These are phyloP conservation scores for Mycena vitilis DNA, from an alignment of 768 basidiomycete species.

Conservation along the genomic window DNA sequence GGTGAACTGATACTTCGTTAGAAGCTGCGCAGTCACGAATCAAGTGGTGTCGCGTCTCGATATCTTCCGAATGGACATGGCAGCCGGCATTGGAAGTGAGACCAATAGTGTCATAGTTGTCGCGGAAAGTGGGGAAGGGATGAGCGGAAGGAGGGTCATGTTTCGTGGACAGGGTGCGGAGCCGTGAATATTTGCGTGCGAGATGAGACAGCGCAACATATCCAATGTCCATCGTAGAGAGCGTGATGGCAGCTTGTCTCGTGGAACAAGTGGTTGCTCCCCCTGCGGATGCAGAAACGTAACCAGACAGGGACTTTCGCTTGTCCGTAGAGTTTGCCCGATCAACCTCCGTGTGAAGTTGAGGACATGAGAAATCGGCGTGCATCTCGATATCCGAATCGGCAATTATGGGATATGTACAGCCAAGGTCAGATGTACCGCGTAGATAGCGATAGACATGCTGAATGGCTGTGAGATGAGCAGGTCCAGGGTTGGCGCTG, in stretches of 20 bases:
- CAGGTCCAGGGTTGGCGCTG: constrained; percentile 38
- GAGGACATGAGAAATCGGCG: constrained; percentile 2
- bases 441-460: constrained; percentile 50
- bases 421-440: constrained; percentile 29
- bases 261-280: constrained; percentile 46
- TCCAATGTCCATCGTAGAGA: constrained; percentile 50
- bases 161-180: constrained; percentile 30
- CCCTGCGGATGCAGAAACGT: constrained; percentile 44
- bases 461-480: constrained; percentile 49
- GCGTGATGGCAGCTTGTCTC: constrained; percentile 41
- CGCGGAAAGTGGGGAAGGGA: constrained; percentile 38
- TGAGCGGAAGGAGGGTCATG: constrained; percentile 15
- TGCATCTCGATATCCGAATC: not conserved
- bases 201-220: constrained; percentile 50
- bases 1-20: constrained; percentile 37
- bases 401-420: constrained; percentile 20
- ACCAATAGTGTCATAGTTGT: constrained; percentile 42
- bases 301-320: constrained; percentile 47
- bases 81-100: constrained; percentile 20
- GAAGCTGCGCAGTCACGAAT: constrained; percentile 41
- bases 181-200: constrained; percentile 41
- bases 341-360: constrained; percentile 41
- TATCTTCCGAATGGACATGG: constrained; percentile 41
- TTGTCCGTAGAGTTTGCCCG: constrained; percentile 40
- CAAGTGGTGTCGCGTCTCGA: constrained; percentile 48